A percentile compares a stretch with the other conserved stretches of the same genome.
These are phyloP conservation scores for Silybum marianum DNA, from an alignment of 129 eudicot species.

Conservation along the genomic window DNA sequence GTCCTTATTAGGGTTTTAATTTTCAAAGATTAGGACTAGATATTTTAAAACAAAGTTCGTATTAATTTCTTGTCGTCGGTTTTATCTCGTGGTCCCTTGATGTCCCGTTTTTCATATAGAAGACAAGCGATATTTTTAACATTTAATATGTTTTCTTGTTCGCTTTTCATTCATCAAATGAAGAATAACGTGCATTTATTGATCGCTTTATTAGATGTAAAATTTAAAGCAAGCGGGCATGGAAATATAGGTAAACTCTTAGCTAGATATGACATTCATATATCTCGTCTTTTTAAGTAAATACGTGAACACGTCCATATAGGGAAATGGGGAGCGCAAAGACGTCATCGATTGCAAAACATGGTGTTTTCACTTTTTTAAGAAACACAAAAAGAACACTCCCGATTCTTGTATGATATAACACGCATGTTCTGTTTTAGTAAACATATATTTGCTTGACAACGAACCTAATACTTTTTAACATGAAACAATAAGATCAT, in stretches of 20 bases:
- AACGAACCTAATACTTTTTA: neutral
- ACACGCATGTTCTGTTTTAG: slow-evolving; percentile 18
- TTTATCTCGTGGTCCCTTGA: slow-evolving; percentile 34
- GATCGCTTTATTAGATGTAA: slow-evolving; percentile 26
- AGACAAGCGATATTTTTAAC: slow-evolving; percentile 35
- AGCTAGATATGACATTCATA: slow-evolving; percentile 22
- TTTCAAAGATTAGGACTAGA: slow-evolving; percentile 30
- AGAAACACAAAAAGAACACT: slow-evolving; percentile 19
- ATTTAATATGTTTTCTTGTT: slow-evolving; percentile 33
- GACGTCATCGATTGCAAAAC: slow-evolving; percentile 25
- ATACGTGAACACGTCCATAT: slow-evolving; percentile 28
- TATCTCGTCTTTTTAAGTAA: slow-evolving; percentile 40
- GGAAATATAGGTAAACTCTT: slow-evolving; percentile 25
- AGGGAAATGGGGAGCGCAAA: slow-evolving; percentile 23
- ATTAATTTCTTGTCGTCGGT: neutral
- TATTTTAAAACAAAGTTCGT: neutral
- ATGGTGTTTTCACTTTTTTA: neutral
- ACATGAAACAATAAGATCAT: neutral
- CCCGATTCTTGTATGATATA: slow-evolving; percentile 10
- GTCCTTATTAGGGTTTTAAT: slow-evolving; percentile 21
- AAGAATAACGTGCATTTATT: slow-evolving; percentile 19
- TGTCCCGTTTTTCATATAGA: slow-evolving; percentile 32
- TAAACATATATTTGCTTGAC: slow-evolving; percentile 17
- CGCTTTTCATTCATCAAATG: slow-evolving; percentile 13
- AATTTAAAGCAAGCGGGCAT: slow-evolving; percentile 21